Percentiles rank a stretch among this genome's conserved stretches.
phyloP scores from a whole-genome alignment of 495 filamentous ascomycete species.

The Hypoxylon crocopeplum region DNA sequence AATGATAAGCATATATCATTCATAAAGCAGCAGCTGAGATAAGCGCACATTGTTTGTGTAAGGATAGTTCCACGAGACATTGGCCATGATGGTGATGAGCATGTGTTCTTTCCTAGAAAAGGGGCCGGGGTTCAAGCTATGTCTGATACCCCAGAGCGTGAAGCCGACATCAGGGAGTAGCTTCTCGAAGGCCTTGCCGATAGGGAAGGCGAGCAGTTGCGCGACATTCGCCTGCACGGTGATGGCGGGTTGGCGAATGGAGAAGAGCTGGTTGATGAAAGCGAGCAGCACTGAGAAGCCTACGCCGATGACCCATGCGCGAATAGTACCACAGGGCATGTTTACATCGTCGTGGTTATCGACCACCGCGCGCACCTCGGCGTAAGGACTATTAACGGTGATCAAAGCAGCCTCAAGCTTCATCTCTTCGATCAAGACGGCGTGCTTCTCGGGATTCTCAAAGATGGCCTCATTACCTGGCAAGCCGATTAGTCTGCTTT shows the following conservation, averaged over 20 bases:
- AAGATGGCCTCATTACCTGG: conserved; percentile 48
- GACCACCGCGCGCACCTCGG: conserved; percentile 58
- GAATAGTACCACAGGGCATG: conserved; percentile 48
- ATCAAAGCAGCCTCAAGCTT: conserved; percentile 53
- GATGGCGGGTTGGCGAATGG: conserved; percentile 49
- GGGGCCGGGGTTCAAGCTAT: conserved; percentile 55
- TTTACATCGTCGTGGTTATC: conserved; percentile 53
- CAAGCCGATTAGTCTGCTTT: not conserved
- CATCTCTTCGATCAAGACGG: conserved; percentile 48
- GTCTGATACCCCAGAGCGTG: conserved; percentile 46
- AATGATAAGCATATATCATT: no score
- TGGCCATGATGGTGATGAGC: conserved; percentile 58
- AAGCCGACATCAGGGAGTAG: conserved; percentile 47
- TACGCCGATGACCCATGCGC: conserved; percentile 49
- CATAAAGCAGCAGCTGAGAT: no score
- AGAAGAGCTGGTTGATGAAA: conserved; percentile 53
- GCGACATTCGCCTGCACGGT: conserved; percentile 43
- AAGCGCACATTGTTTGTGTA: conserved; percentile 45
- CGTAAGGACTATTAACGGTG: conserved; percentile 53
- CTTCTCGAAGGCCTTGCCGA: conserved; percentile 44
- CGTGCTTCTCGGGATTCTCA: conserved; percentile 46
- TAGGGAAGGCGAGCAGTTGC: conserved; percentile 50
- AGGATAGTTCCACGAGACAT: conserved; percentile 42
- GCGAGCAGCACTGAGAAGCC: conserved; percentile 46
- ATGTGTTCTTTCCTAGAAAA: conserved; percentile 62